A percentile compares a stretch with the other conserved stretches of the same genome.
phyloP scores from a whole-genome alignment of 768 basidiomycete species.

The Naganishia vishniacii region DNA sequence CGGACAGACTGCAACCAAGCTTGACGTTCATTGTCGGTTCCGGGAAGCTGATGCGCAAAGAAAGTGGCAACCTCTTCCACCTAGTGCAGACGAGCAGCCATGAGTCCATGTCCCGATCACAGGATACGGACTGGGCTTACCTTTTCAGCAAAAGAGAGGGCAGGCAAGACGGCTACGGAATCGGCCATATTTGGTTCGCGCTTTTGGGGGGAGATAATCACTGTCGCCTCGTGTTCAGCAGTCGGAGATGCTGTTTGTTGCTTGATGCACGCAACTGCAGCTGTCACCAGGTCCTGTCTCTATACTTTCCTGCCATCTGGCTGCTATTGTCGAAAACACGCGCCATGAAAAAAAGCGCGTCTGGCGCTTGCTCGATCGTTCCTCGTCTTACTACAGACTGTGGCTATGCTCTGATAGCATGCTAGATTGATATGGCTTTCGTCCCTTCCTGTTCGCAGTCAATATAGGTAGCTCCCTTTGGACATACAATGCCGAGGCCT shows the following conservation, averaged over 20 bases:
- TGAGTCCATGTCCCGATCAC: neutral
- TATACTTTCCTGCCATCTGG: neutral
- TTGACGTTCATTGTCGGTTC: constrained; percentile 31
- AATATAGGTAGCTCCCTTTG: too few relatives aligned
- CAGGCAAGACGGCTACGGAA: constrained; percentile 44
- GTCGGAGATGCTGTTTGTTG: neutral
- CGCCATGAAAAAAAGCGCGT: neutral
- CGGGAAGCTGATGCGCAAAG: constrained; percentile 39
- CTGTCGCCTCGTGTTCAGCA: neutral
- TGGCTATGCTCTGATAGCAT: neutral
- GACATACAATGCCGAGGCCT: too few relatives aligned
- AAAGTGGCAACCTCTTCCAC: constrained; percentile 41
- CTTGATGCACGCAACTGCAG: too few relatives aligned
- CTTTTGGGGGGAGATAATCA: neutral
- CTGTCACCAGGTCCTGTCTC: too few relatives aligned
- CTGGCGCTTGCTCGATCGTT: constrained; percentile 3
- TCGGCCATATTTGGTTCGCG: constrained; percentile 37
- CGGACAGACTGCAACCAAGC: constrained; percentile 36
- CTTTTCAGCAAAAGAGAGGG: constrained; percentile 41
- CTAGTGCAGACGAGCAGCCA: constrained; percentile 21
- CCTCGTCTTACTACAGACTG: neutral
- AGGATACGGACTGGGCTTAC: constrained; percentile 28
- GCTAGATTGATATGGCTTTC: too few relatives aligned
- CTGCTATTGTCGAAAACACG: constrained; percentile 9
- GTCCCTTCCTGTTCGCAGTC: too few relatives aligned